Base-by-base conservation (phyloP, 768 basidiomycete species). In the Pholiota molesta region DNA sequence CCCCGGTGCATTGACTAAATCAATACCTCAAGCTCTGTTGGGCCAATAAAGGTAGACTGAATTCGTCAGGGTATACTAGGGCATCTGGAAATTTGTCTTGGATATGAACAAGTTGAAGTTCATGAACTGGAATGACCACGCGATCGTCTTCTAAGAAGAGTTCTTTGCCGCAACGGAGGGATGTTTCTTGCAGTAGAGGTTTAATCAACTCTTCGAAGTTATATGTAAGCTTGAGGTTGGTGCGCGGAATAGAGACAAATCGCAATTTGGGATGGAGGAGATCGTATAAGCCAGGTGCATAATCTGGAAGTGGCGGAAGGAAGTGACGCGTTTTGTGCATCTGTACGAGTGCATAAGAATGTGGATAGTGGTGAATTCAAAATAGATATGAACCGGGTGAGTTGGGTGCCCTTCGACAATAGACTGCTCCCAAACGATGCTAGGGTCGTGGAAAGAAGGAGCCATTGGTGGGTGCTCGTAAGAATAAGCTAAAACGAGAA, bases 381-480 rank as follows among this genome's bases (percentile, higher is more conserved):
- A 11, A 29, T 19, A n/a, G 21, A n/a, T 35, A 42, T 76, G 61
- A 64, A 85, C 85, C 16, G 86, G 84, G 70, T 87, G 86, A 0
- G 81, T 86, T 3, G 84, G 84, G 67, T 87, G 86, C 0, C 85
- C 84, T 68, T 86, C 84, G 19, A 85, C 81, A 29, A 86, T 84
- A 1, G 84, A 85, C 66, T 86, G 83, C 61, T 87, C 84, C 86
- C 86, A 87, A 37, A 76, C 79, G 13, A 87, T 80, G 58, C 84
- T 85, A 0, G 81, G 68, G 23, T 81, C 82, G 4, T 69, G 61
- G 42, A 85, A 80, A 5, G 73, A 67, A 0, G 86, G 83, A 4
- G 79, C 75, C 31, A 59, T 62, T 1, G 81, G 82, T 14, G 83
- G 84, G 52, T 83, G 67, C 52, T 82, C 78, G 57, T 82, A 86